Evolutionary conservation across 2,329 filamentous ascomycete genomes (phyloP).

Genomic region (Monascus ruber): DNA sequence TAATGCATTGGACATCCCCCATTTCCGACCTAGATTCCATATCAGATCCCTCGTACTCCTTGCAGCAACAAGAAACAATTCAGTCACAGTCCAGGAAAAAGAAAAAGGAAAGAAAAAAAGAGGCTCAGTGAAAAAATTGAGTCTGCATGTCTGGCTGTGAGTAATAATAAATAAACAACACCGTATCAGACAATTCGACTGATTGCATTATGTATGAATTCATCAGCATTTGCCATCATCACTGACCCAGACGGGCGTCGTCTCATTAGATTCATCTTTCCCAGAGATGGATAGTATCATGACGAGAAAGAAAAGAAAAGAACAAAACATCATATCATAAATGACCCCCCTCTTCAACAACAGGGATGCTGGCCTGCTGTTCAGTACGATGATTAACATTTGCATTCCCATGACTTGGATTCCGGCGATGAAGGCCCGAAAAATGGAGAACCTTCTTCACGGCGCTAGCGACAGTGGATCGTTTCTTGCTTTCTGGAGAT

Average conservation of each 20-base stretch:
- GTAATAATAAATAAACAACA: too few species aligned
- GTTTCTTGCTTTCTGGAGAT: conserved; percentile 14
- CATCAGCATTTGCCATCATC: too few species aligned
- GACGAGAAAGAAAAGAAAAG: not conserved
- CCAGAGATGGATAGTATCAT: not conserved
- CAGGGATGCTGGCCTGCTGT: not conserved
- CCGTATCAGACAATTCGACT: too few species aligned
- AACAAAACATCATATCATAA: not conserved
- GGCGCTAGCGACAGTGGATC: conserved; percentile 27
- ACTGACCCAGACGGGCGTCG: not conserved
- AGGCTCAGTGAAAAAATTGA: too few species aligned
- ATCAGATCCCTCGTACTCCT: too few species aligned
- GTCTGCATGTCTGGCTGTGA: too few species aligned
- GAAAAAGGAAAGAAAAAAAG: too few species aligned
- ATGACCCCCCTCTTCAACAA: not conserved
- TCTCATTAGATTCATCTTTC: not conserved
- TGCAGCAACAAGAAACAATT: too few species aligned
- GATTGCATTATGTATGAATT: too few species aligned
- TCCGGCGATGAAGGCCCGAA: conserved; percentile 27
- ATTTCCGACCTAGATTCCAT: too few species aligned
- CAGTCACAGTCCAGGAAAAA: too few species aligned
- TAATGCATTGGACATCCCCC: too few species aligned
- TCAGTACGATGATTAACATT: not conserved
- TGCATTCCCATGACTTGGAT: conserved; percentile 13
- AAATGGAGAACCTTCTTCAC: conserved; percentile 32